Base-by-base conservation (phyloP, 1,284 basidiomycete species). In the Ganoderma meredithae region DNA sequence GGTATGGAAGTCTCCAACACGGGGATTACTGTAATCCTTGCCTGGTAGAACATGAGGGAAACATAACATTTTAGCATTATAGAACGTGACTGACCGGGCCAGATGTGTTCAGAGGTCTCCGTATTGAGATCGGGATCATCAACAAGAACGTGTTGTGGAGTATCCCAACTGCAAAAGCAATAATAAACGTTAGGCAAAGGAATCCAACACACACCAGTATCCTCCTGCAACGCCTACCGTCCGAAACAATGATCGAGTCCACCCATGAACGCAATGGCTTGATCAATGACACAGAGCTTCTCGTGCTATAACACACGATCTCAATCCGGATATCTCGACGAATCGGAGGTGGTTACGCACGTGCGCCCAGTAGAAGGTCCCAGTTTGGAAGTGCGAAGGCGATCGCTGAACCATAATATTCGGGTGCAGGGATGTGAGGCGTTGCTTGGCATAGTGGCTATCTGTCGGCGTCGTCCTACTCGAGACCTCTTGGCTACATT, bases 281-380 rank as follows among this genome's bases (percentile, higher is more conserved):
- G 95, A 79, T 99, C 98, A 71, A 99, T 95, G 17, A 99, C 95
- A 78, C 97, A 99, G 69, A 99, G 80, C 80, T 99, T 99, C 83
- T 99, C 98, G 81, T 99, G 98, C 91, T 97, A 62, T 60, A 63
- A 36, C 59, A 60, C 10, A n/a, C 53, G 27, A 40, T 49, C 69
- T 41, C 9, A 69, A 56, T 69, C 55, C 43, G 9, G 53, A 7
- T 17, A 41, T 65, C 36, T 47, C 1, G 7, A 40, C n/a, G 36
- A 9, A 22, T 10, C 12, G 15, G 15, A 17, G 19, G 39, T 15
- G 3, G 22, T 0, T 17, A 65, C 65, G 1, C 43, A 95, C 95
- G 81, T 98, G 96, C 40, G 96, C 96, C 97, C 97, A 99, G 78
- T 98, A 98, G 79, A 98, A 96, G 0, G 97, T 99, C 3, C 97